Base-by-base conservation (phyloP, 768 basidiomycete genomes). In the Amanita subjunquillea region DNA sequence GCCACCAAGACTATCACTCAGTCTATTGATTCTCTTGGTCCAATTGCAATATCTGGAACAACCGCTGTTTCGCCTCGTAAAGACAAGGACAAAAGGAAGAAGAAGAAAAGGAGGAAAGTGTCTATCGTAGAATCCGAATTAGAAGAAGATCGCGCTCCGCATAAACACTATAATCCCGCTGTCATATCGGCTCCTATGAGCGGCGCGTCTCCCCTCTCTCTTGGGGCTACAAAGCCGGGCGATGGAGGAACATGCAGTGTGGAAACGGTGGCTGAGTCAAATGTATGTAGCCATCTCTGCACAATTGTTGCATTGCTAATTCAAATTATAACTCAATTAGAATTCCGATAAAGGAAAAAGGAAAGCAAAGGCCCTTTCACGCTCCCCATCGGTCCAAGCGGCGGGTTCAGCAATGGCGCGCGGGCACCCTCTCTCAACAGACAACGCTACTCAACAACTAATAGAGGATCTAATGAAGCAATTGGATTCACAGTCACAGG, bases 381-480 rank as follows among this genome's bases (percentile, higher is more conserved):
- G 58, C 37, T 36, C 52, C 9, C 46, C 55, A 3, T 57, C 53
- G 25, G 34, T 53, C n/a, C 43, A 48, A 30, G 42, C 45, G 30
- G 6, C 43, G 37, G 42, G 25, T 22, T 50, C 54, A 17, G 41
- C 36, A 25, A 49, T 53, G 43, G 32, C 56, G 25, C 46, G 54
- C 42, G 45, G 38, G 22, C 45, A 49, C 13, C 39, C 57, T 12
- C 38, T 57, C 22, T 50, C 54, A 29, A 51, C 55, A 38, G 48
- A 49, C 37, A 61, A 63, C 30, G 57, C 60, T 36, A 44, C 57
- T 30, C 40, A 62, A 48, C 41, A 55, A 25, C 51, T 69, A 51
- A 67, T 78, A 22, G 65, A 65, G 13, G 68, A 67, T 51, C 67
- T 81, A 36, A 75, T 68, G 47, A 62, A 70, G 49, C 70, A 80